Conservation (phyloP, 2,329 filamentous ascomycete genomes). For the Monilinia aucupariae region DNA sequence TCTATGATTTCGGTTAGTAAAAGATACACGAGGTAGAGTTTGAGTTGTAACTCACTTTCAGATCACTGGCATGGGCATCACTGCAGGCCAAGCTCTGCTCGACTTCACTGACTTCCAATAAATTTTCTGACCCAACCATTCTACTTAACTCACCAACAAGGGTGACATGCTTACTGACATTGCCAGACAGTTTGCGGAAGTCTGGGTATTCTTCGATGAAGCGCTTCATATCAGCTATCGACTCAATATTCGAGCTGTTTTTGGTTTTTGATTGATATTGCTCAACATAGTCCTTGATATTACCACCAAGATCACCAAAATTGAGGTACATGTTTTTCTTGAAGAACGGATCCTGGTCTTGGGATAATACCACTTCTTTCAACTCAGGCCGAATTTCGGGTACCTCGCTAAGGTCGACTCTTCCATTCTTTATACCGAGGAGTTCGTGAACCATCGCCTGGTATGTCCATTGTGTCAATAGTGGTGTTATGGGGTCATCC, state of each 20-base stretch:
- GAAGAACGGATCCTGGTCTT: conserved; percentile 98
- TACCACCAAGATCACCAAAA: conserved; percentile 90
- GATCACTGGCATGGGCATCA: conserved; percentile 83
- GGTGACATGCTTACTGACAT: conserved; percentile 97
- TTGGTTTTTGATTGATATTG: conserved; percentile 98
- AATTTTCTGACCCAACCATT: conserved; percentile 74
- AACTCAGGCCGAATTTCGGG: conserved; percentile 81
- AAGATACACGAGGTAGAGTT: not conserved
- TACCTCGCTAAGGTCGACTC: conserved; percentile 79
- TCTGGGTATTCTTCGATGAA: conserved; percentile 99
- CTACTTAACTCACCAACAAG: conserved; percentile 89
- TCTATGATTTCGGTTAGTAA: conserved; percentile 43
- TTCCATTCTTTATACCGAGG: conserved; percentile 88
- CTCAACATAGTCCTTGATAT: conserved; percentile 97
- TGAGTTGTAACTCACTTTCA: conserved; percentile 59
- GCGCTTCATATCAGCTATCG: conserved; percentile 96
- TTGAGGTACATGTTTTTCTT: conserved; percentile 99
- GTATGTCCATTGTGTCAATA: conserved; percentile 97
- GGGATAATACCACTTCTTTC: conserved; percentile 89
- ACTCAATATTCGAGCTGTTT: conserved; percentile 91
- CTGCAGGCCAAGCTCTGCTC: conserved; percentile 97
- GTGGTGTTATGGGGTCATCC: conserved; percentile 89
- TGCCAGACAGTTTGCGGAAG: conserved; percentile 92
- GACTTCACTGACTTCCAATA: conserved; percentile 94
- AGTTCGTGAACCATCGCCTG: conserved; percentile 99